Conservation (phyloP, 768 basidiomycete genomes). For the Russula brevipes region DNA sequence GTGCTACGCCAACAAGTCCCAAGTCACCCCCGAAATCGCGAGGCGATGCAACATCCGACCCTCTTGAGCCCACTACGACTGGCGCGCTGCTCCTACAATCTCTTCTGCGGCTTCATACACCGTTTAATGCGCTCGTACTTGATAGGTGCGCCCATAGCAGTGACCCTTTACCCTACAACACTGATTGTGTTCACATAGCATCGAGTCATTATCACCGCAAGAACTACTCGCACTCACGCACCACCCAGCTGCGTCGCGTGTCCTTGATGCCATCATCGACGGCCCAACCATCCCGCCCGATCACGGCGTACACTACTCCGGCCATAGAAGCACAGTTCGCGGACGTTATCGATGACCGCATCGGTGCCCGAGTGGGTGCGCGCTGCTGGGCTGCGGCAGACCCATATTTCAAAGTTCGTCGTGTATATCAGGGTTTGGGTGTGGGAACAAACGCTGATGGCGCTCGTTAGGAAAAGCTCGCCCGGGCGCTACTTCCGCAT, state of each 20-base stretch:
- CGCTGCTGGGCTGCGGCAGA: conserved; percentile 92
- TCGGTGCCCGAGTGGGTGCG: conserved; percentile 87
- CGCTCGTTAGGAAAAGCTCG: conserved; percentile 77
- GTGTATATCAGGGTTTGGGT: neutral
- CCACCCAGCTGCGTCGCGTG: conserved; percentile 64
- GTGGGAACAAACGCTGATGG: neutral
- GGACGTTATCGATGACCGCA: conserved; percentile 77
- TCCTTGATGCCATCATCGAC: conserved; percentile 74
- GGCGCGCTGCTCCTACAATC: conserved; percentile 85
- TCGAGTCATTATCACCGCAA: conserved; percentile 51
- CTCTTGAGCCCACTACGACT: conserved; percentile 66
- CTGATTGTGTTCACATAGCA: conserved; percentile 37
- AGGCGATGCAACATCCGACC: conserved; percentile 28
- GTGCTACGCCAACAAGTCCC: neutral
- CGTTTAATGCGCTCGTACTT: conserved; percentile 62
- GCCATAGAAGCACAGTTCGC: conserved; percentile 76
- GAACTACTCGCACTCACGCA: conserved; percentile 57
- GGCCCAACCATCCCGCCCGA: conserved; percentile 60
- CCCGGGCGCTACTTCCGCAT: conserved; percentile 65
- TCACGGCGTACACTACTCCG: conserved; percentile 66
- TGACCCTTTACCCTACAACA: neutral
- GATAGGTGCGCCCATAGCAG: conserved; percentile 48
- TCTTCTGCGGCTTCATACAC: conserved; percentile 60
- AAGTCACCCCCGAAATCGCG: conserved; percentile 1
- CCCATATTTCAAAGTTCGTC: conserved; percentile 77